phyloP scores from a whole-genome alignment of 306 rosid species.

The Fragaria iinumae region DNA sequence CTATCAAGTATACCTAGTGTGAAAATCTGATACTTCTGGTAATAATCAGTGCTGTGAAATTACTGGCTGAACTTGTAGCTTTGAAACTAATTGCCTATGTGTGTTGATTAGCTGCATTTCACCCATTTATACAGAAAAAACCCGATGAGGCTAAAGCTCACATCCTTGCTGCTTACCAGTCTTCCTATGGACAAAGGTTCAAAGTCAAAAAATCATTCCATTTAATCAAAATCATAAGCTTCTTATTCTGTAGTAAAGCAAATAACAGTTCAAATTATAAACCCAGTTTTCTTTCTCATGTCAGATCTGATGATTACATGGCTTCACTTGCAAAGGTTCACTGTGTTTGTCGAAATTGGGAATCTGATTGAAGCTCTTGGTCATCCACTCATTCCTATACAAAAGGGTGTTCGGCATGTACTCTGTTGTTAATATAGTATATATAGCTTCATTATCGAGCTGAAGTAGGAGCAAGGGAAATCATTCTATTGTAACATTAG shows the following conservation, averaged over 20 bases:
- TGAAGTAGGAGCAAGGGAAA: neutral
- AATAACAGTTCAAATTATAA: constrained; percentile 10
- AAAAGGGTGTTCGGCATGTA: constrained; percentile 7
- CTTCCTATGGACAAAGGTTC: constrained; percentile 85
- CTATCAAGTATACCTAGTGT: neutral
- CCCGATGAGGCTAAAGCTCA: constrained; percentile 60
- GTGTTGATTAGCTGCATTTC: constrained; percentile 15
- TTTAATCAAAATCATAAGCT: neutral
- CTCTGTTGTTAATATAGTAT: neutral
- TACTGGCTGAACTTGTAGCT: constrained; percentile 7
- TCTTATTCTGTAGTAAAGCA: neutral
- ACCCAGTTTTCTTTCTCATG: constrained; percentile 19
- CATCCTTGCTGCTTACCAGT: constrained; percentile 64
- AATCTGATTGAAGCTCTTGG: constrained; percentile 23
- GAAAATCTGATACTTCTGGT: neutral
- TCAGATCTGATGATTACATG: constrained; percentile 93
- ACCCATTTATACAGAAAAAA: constrained; percentile 40
- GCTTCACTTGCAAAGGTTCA: constrained; percentile 87
- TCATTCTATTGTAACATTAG: neutral
- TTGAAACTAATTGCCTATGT: constrained; percentile 6
- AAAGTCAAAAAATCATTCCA: constrained; percentile 2
- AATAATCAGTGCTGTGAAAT: neutral
- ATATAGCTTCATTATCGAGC: neutral
- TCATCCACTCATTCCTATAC: neutral
- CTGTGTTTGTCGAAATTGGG: constrained; percentile 76